Conservation (phyloP, 2,329 filamentous ascomycete genomes). For the Hymenoscyphus scutula region DNA sequence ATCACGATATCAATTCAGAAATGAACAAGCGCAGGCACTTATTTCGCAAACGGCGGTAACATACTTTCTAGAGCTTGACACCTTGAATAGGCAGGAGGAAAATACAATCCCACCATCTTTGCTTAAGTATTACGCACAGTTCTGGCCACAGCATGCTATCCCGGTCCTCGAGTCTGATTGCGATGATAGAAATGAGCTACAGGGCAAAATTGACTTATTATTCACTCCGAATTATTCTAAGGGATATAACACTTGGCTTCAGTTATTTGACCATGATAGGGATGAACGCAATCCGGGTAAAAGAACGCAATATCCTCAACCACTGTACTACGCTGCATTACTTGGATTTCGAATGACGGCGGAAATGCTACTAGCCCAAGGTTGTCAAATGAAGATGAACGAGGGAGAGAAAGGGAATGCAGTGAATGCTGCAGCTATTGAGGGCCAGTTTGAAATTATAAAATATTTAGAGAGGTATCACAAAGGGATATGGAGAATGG, state of each 20-base stretch:
- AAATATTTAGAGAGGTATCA: background rate
- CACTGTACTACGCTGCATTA: background rate
- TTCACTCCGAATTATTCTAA: background rate
- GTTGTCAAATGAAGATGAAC: background rate
- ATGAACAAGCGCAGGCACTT: background rate
- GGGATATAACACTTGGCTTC: background rate
- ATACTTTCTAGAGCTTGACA: background rate
- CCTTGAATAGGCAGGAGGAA: background rate
- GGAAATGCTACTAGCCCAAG: background rate
- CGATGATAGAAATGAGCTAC: background rate
- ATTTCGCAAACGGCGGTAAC: background rate
- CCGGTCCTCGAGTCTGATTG: background rate
- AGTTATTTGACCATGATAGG: background rate
- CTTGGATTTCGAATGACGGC: background rate
- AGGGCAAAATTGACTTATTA: background rate
- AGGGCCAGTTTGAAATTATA: background rate
- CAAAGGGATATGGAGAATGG: background rate
- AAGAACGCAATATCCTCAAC: background rate
- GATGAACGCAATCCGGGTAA: background rate
- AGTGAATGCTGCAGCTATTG: conserved; percentile 3
- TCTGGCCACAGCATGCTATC: background rate
- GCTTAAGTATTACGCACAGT: background rate
- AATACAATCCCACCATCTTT: background rate
- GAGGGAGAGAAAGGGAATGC: background rate
- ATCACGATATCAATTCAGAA: background rate